phyloP scores from a whole-genome alignment of 1,284 basidiomycete species.

The Porphyrellus sp. region DNA sequence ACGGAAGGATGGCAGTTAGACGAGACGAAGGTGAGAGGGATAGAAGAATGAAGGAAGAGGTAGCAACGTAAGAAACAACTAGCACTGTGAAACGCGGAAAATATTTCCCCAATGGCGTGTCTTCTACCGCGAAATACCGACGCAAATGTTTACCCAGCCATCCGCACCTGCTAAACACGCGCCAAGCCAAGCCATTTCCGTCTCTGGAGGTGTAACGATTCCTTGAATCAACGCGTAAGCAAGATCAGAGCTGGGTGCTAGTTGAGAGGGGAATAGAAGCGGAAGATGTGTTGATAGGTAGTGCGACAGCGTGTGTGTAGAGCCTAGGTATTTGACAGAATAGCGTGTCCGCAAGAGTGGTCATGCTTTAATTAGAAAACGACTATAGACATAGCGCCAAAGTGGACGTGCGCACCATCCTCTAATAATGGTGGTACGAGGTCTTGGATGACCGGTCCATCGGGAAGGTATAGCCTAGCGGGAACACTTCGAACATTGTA shows the following conservation, averaged over 20 bases:
- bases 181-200: conserved; percentile 91
- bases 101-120: not conserved
- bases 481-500: conserved; percentile 86
- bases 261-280: conserved; percentile 55
- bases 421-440: conserved; percentile 76
- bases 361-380: conserved; percentile 5
- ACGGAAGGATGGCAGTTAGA: conserved; percentile 1
- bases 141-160: conserved; percentile 89
- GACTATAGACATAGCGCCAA: not conserved
- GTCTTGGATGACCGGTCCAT: conserved; percentile 89
- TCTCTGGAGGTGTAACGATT: conserved; percentile 78
- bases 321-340: conserved; percentile 41
- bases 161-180: conserved; percentile 89
- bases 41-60: not conserved
- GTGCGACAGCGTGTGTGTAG: conserved; percentile 54
- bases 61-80: not conserved
- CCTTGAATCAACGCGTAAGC: conserved; percentile 84
- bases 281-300: conserved; percentile 64
- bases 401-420: conserved; percentile 46
- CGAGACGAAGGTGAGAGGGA: not conserved
- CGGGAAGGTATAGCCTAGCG: conserved; percentile 86
- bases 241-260: conserved; percentile 40
- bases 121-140: conserved; percentile 51
- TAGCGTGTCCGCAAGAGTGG: not conserved
- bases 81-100: not conserved